Evolutionary conservation across 1,284 basidiomycete genomes (phyloP).

Genomic region (Phellopilus nigrolimitatus): DNA sequence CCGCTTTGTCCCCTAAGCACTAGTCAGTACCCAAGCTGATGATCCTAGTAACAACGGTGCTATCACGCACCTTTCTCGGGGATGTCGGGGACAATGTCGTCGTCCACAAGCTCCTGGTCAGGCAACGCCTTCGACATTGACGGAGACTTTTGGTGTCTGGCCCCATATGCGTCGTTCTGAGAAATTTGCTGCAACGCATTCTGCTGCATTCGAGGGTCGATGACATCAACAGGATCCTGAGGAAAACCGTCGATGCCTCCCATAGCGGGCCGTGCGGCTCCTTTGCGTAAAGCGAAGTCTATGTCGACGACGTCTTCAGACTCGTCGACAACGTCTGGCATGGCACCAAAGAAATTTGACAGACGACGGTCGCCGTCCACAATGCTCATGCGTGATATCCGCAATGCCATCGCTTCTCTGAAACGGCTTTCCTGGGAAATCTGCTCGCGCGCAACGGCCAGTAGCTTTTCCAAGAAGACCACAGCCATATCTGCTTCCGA

Average conservation of each 20-base stretch:
- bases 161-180: background rate
- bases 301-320: slow-evolving; percentile 61
- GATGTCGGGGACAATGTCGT: slow-evolving; percentile 9
- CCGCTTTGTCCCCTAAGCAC: background rate
- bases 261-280: slow-evolving; percentile 25
- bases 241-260: slow-evolving; percentile 16
- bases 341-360: slow-evolving; percentile 29
- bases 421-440: slow-evolving; percentile 58
- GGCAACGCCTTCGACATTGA: background rate
- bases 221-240: slow-evolving; percentile 6
- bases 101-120: slow-evolving; percentile 13
- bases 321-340: slow-evolving; percentile 31
- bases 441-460: slow-evolving; percentile 14
- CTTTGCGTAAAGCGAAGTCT: slow-evolving; percentile 44
- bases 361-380: slow-evolving; percentile 43
- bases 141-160: slow-evolving; percentile 13
- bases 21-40: background rate
- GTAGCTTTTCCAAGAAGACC: slow-evolving; percentile 11
- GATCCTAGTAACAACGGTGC: background rate
- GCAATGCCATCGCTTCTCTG: slow-evolving; percentile 66
- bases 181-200: background rate
- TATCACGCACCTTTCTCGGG: slow-evolving; percentile 14
- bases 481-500: slow-evolving; percentile 7
- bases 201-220: background rate
- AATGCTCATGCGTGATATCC: slow-evolving; percentile 62